These are phyloP conservation scores for Elsinoe arachidis DNA, from an alignment of 2,329 filamentous ascomycete genomes.

Conservation along the genomic window DNA sequence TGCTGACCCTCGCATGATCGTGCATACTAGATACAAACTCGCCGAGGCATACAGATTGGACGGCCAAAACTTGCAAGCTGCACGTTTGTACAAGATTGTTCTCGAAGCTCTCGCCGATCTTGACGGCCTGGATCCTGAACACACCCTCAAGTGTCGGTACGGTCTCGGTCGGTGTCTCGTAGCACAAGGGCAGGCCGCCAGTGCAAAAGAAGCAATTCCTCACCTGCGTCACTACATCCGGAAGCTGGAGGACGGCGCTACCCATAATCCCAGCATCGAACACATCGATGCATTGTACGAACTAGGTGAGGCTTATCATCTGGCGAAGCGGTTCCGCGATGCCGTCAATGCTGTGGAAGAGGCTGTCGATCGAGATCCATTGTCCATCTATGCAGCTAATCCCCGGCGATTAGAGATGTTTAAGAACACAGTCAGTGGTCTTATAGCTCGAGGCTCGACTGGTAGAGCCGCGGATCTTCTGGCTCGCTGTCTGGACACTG, in stretches of 20 bases:
- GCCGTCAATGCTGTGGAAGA: neutral
- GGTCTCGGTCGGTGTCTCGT: neutral
- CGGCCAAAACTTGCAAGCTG: neutral
- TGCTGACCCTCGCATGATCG: neutral
- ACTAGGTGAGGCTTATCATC: neutral
- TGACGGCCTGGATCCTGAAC: neutral
- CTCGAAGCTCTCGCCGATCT: neutral
- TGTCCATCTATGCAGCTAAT: neutral
- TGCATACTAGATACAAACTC: neutral
- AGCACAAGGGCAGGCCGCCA: neutral
- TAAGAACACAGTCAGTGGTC: neutral
- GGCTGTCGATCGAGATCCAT: neutral
- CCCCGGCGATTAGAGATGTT: neutral
- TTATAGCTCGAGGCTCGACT: neutral
- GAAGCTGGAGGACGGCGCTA: neutral
- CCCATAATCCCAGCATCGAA: neutral
- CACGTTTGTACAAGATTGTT: neutral
- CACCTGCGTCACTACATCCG: neutral
- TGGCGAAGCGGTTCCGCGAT: neutral
- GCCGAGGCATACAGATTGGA: neutral
- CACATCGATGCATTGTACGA: neutral
- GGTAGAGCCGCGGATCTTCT: neutral
- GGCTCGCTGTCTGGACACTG: neutral
- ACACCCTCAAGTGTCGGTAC: neutral
- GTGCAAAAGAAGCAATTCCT: neutral